A percentile compares a stretch with the other conserved stretches of the same genome.
Evolutionary conservation across 306 rosid species (phyloP).

Genomic region (Castanea mollissima): DNA sequence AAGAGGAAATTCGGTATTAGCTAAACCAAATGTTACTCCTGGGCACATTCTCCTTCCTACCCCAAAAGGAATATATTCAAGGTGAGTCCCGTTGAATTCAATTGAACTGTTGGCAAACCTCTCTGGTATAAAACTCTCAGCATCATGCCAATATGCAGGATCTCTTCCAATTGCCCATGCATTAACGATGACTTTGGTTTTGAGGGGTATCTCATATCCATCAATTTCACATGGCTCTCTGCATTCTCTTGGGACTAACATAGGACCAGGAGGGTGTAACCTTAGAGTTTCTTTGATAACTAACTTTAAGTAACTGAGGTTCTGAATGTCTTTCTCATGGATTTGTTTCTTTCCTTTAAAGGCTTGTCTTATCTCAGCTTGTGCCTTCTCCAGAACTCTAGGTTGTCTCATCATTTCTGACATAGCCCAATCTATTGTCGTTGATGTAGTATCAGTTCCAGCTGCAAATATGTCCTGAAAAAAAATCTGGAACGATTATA

Average conservation of each 20-base stretch:
- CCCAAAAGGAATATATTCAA: conserved; percentile 34
- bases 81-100: conserved; percentile 22
- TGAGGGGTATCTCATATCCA: conserved; percentile 24
- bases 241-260: conserved; percentile 42
- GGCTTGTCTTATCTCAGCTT: conserved; percentile 26
- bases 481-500: not conserved
- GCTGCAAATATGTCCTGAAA: conserved; percentile 29
- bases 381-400: conserved; percentile 25
- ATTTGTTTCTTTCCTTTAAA: conserved; percentile 14
- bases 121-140: conserved; percentile 36
- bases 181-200: conserved; percentile 34
- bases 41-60: conserved; percentile 36
- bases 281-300: conserved; percentile 36
- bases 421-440: conserved; percentile 32
- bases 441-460: conserved; percentile 36
- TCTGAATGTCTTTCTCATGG: not conserved
- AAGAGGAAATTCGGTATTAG: too few relatives aligned
- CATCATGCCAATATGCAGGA: conserved; percentile 26
- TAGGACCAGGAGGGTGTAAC: conserved; percentile 35
- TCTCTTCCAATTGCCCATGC: conserved; percentile 48
- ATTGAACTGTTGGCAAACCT: conserved; percentile 10
- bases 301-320: conserved; percentile 26
- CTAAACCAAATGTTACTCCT: conserved; percentile 5
- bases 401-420: conserved; percentile 34
- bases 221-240: conserved; percentile 15